Percentiles rank a stretch among this genome's conserved stretches.
Evolutionary conservation across 2,329 filamentous ascomycete species (phyloP).

Genomic region (Aspergillus sp.): DNA sequence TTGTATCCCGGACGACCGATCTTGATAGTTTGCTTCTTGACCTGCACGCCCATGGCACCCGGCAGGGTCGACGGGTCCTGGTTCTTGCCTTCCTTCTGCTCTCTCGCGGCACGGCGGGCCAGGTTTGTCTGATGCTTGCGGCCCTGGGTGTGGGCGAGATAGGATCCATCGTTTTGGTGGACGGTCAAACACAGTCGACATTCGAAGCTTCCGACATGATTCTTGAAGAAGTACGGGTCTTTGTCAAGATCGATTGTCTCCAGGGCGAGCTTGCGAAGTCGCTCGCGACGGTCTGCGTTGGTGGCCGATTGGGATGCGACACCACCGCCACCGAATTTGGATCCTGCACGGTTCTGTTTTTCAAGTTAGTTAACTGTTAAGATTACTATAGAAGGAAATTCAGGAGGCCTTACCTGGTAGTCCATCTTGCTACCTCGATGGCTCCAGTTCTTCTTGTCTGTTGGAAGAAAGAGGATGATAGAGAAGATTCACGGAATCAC

Average conservation of each 20-base stretch:
- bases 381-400: not conserved
- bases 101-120: conserved; percentile 88
- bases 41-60: conserved; percentile 70
- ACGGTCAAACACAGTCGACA: conserved; percentile 95
- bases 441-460: not conserved
- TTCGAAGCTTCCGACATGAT: conserved; percentile 97
- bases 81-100: conserved; percentile 78
- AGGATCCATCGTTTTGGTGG: conserved; percentile 98
- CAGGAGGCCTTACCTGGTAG: conserved; percentile 40
- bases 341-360: conserved; percentile 81
- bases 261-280: conserved; percentile 93
- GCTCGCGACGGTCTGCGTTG: conserved; percentile 95
- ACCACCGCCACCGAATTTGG: conserved; percentile 95
- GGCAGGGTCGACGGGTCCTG: conserved; percentile 62
- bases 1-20: conserved; percentile 96
- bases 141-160: conserved; percentile 96
- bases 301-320: conserved; percentile 90
- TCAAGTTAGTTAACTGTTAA: conserved; percentile 4
- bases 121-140: conserved; percentile 99
- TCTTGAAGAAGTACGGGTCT: conserved; percentile 99
- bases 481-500: not conserved
- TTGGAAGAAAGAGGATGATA: conserved; percentile 1
- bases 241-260: conserved; percentile 99
- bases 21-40: conserved; percentile 83
- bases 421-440: conserved; percentile 36